phyloP scores from a whole-genome alignment of 2,329 filamentous ascomycete genomes.

The Cryphonectria naterciae region DNA sequence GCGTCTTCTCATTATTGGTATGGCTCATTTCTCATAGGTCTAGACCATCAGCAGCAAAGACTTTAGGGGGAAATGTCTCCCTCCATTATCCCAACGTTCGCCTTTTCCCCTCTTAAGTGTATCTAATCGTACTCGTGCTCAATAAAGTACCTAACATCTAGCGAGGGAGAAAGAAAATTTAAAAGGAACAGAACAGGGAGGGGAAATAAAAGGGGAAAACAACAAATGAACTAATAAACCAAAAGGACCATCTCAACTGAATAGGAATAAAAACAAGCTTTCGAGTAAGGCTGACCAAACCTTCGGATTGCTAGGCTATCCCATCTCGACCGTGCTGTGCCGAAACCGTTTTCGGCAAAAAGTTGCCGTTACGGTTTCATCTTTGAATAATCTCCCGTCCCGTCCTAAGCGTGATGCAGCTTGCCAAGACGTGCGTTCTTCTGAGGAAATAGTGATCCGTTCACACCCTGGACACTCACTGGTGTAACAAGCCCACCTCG shows the following conservation, averaged over 20 bases:
- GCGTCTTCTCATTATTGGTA: background rate
- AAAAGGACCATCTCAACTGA: no score
- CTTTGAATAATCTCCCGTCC: background rate
- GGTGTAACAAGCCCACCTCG: background rate
- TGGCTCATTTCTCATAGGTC: background rate
- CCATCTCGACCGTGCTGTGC: background rate
- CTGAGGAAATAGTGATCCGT: background rate
- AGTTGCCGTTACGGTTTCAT: background rate
- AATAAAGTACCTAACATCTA: background rate
- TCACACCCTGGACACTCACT: background rate
- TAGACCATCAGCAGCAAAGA: background rate
- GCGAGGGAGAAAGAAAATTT: background rate
- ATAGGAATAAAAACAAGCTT: conserved; percentile 1
- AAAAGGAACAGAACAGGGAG: background rate
- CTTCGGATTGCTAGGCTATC: background rate
- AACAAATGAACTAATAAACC: no score
- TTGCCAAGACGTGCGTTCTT: background rate
- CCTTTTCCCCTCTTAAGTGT: background rate
- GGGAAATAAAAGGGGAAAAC: no score
- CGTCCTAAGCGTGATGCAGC: background rate
- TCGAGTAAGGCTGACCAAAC: background rate
- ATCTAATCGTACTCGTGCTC: background rate
- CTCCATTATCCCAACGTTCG: background rate
- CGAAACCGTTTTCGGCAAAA: background rate
- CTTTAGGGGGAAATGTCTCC: background rate